A percentile compares a stretch with the other conserved stretches of the same genome.
Evolutionary conservation across 352 stramenopile genomes (phyloP).

Genomic region (Blastocystis hominis): DNA sequence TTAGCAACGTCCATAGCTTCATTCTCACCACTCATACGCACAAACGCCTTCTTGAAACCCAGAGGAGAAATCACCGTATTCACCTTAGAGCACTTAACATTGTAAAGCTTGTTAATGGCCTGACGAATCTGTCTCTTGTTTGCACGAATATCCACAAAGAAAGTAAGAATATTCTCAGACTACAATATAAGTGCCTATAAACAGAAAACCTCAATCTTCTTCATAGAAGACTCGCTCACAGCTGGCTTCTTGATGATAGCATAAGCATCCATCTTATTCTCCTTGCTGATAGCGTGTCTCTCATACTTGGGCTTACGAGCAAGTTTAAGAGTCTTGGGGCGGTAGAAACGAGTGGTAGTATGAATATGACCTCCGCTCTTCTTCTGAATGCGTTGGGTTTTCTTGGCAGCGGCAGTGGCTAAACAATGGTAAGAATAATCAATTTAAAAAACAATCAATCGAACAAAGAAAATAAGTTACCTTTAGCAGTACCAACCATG

Average conservation of each 20-base stretch:
- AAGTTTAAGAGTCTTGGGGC: conserved; percentile 89
- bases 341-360: conserved; percentile 99
- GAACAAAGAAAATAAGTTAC: background rate
- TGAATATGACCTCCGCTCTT: conserved; percentile 94
- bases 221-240: conserved; percentile 71
- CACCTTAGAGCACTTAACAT: conserved; percentile 96
- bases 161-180: conserved; percentile 54
- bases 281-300: conserved; percentile 75
- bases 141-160: conserved; percentile 79
- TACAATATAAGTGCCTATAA: background rate
- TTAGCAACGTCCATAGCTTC: conserved; percentile 2
- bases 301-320: conserved; percentile 87
- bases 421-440: background rate
- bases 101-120: conserved; percentile 95
- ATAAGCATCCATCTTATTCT: conserved; percentile 91
- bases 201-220: conserved; percentile 42
- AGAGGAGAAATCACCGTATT: conserved; percentile 97
- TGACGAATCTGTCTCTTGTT: conserved; percentile 99
- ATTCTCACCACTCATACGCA: conserved; percentile 30
- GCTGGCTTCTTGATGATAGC: conserved; percentile 97
- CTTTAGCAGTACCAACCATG: conserved; percentile 25
- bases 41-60: conserved; percentile 98
- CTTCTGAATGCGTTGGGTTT: conserved; percentile 52
- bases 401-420: conserved; percentile 48
- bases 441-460: background rate